phyloP scores from a whole-genome alignment of 441 rosid genomes.

The Dalechampia spathulata region DNA sequence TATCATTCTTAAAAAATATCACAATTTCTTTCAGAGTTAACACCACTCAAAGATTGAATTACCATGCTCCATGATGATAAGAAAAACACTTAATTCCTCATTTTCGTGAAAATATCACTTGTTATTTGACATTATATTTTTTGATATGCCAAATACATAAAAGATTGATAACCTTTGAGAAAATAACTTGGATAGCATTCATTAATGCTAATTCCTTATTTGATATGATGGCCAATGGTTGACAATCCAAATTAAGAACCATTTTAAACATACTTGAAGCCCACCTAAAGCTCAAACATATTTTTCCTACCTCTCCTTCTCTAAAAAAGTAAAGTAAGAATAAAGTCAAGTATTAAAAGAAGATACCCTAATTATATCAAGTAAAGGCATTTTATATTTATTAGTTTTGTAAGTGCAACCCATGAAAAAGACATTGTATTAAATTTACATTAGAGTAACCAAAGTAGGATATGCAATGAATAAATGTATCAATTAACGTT shows the following conservation, averaged over 20 bases:
- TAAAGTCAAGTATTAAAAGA: slow-evolving; percentile 1
- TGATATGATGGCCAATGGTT: slow-evolving; percentile 6
- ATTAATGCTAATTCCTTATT: slow-evolving; percentile 14
- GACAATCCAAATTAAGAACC: neutral
- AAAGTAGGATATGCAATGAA: slow-evolving; percentile 1
- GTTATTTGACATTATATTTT: slow-evolving; percentile 7
- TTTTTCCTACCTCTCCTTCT: neutral
- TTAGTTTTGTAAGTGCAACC: slow-evolving; percentile 5
- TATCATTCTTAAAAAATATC: neutral
- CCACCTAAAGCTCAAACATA: too few relatives aligned
- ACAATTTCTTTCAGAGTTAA: neutral
- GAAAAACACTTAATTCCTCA: neutral
- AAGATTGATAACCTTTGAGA: neutral
- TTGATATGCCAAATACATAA: slow-evolving; percentile 12
- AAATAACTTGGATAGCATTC: slow-evolving; percentile 10
- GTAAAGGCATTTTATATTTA: slow-evolving; percentile 9
- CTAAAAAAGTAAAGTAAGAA: neutral
- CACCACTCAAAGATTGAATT: neutral
- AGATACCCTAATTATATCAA: neutral
- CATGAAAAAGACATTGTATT: slow-evolving; percentile 1
- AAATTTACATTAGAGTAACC: neutral
- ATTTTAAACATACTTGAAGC: slow-evolving; percentile 7
- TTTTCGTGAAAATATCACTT: neutral
- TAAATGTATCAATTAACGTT: neutral
- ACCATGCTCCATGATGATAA: neutral